Evolutionary conservation across 2,329 filamentous ascomycete genomes (phyloP).

Genomic region (Xylariaceae sp.): DNA sequence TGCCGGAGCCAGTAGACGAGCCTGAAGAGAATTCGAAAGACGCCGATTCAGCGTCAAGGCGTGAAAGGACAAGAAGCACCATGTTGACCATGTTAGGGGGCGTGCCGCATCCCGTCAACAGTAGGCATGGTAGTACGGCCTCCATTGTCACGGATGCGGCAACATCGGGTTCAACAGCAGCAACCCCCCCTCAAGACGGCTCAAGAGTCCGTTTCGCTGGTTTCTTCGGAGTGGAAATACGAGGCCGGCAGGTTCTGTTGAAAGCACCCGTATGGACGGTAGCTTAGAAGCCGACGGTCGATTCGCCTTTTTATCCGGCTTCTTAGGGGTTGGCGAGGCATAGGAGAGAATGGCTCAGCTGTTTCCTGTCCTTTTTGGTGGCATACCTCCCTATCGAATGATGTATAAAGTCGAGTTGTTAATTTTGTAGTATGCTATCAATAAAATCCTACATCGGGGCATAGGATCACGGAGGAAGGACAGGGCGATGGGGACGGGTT

Average conservation of each 20-base stretch:
- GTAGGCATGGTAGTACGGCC: constrained; percentile 33
- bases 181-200: constrained; percentile 38
- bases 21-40: constrained; percentile 35
- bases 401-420: neutral
- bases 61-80: constrained; percentile 45
- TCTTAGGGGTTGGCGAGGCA: neutral
- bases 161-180: constrained; percentile 26
- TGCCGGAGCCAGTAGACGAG: constrained; percentile 41
- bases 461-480: constrained; percentile 3
- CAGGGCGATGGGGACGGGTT: neutral
- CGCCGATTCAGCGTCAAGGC: constrained; percentile 34
- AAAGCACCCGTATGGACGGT: constrained; percentile 71
- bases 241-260: constrained; percentile 66
- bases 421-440: constrained; percentile 11
- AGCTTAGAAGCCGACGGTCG: constrained; percentile 24
- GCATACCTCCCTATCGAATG: constrained; percentile 1
- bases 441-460: constrained; percentile 11
- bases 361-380: neutral
- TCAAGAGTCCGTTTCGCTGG: constrained; percentile 66
- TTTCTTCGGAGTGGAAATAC: constrained; percentile 69
- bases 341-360: neutral
- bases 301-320: neutral
- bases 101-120: constrained; percentile 27
- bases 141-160: constrained; percentile 39
- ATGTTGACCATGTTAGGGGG: constrained; percentile 36